Evolutionary conservation across 345 rosid species (phyloP).

Genomic region (Gossypium turneri): DNA sequence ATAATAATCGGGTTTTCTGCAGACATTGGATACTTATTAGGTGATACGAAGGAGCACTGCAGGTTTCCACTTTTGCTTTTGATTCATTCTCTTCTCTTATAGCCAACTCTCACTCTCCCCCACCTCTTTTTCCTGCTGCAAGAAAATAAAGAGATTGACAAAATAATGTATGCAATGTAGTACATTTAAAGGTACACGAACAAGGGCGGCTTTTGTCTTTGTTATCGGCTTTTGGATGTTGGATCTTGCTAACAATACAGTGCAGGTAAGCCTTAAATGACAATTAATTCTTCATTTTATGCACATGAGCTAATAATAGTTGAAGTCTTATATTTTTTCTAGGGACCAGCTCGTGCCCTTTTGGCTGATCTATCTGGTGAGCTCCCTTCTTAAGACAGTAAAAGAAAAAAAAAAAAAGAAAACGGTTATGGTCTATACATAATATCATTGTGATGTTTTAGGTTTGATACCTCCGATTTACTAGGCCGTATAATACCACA

Average conservation of each 20-base stretch:
- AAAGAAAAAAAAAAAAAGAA: neutral
- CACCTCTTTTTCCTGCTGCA: neutral
- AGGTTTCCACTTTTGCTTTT: constrained; percentile 45
- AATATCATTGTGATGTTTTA: neutral
- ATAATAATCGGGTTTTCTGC: constrained; percentile 96
- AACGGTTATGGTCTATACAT: neutral
- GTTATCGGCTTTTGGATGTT: constrained; percentile 94
- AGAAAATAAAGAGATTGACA: constrained; percentile 6
- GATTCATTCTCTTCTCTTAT: constrained; percentile 18
- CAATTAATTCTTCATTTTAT: neutral
- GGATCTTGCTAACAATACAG: constrained; percentile 97
- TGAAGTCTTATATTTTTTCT: constrained; percentile 11
- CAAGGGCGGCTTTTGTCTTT: constrained; percentile 83
- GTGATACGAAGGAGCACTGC: constrained; percentile 91
- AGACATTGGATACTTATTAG: constrained; percentile 86
- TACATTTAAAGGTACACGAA: constrained; percentile 79
- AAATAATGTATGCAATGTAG: constrained; percentile 41
- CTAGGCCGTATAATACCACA: neutral
- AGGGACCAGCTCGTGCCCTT: constrained; percentile 99
- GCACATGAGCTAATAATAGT: constrained; percentile 16
- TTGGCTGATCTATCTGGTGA: constrained; percentile 87
- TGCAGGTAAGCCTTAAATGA: constrained; percentile 53
- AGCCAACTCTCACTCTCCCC: neutral
- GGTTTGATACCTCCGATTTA: neutral
- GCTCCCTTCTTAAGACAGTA: neutral